Percentiles rank a stretch among this genome's conserved stretches.
These are phyloP conservation scores for Leucocoprinus birnbaumii DNA, from an alignment of 768 basidiomycete genomes.

Conservation along the genomic window DNA sequence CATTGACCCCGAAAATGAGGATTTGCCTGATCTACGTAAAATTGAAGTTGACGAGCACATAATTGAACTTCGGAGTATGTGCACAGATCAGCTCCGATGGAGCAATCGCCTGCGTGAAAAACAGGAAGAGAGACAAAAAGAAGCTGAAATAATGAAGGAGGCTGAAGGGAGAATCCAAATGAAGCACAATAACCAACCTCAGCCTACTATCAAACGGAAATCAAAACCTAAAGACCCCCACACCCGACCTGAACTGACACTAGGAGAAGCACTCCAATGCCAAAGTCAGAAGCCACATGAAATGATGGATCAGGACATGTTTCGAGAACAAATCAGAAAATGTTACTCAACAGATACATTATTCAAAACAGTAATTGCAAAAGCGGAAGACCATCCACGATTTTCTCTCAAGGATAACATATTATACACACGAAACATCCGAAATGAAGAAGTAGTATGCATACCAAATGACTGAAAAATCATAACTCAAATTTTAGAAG, in stretches of 20 bases:
- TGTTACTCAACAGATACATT: constrained; percentile 1
- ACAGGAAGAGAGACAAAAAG: constrained; percentile 2
- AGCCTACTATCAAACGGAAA: too few relatives aligned
- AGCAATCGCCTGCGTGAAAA: constrained; percentile 12
- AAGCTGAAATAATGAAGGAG: constrained; percentile 11
- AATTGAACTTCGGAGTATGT: constrained; percentile 13
- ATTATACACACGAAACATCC: constrained; percentile 4
- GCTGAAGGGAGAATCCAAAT: constrained; percentile 14
- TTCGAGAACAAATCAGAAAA: too few relatives aligned
- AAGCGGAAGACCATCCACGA: background rate
- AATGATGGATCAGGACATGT: too few relatives aligned
- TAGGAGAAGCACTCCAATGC: too few relatives aligned
- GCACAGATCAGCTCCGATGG: background rate
- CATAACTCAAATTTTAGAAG: constrained; percentile 13
- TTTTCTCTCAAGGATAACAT: constrained; percentile 11
- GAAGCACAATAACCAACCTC: too few relatives aligned
- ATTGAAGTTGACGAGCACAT: constrained; percentile 14
- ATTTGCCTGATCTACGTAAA: constrained; percentile 16
- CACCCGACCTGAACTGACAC: too few relatives aligned
- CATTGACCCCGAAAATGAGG: constrained; percentile 19
- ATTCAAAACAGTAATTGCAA: constrained; percentile 2
- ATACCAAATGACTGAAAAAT: constrained; percentile 16
- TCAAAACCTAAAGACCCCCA: too few relatives aligned
- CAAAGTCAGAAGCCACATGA: too few relatives aligned
- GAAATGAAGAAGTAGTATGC: constrained; percentile 15